Evolutionary conservation across 2,329 filamentous ascomycete genomes (phyloP).

Genomic region (Cladosporium halotolerans): DNA sequence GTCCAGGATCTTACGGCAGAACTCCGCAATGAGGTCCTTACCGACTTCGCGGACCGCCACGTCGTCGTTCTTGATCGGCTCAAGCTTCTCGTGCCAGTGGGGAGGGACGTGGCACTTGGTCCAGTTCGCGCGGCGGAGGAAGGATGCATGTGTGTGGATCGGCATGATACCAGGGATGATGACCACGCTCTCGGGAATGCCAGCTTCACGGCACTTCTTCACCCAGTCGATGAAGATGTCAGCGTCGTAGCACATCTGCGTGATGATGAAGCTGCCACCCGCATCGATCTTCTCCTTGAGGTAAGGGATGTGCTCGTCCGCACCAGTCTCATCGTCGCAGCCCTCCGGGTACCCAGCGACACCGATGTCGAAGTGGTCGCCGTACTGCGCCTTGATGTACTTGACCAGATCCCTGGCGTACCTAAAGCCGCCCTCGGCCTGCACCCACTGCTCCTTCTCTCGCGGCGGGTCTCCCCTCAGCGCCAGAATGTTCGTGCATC

Average conservation of each 20-base stretch:
- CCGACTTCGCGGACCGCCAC: constrained; percentile 85
- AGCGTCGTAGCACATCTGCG: constrained; percentile 98
- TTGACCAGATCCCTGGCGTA: constrained; percentile 88
- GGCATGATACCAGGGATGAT: constrained; percentile 88
- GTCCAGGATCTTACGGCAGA: constrained; percentile 80
- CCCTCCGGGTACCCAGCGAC: constrained; percentile 96
- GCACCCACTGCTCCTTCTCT: constrained; percentile 91
- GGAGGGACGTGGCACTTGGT: constrained; percentile 80
- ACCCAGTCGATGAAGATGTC: constrained; percentile 95
- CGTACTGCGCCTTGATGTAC: constrained; percentile 73
- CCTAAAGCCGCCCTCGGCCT: constrained; percentile 75
- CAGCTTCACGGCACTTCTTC: constrained; percentile 72
- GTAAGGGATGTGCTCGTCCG: constrained; percentile 79
- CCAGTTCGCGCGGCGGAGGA: constrained; percentile 82
- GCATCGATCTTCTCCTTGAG: constrained; percentile 96
- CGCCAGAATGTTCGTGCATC: constrained; percentile 95
- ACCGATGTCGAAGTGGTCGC: constrained; percentile 92
- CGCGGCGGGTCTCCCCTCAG: constrained; percentile 87
- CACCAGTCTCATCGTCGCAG: constrained; percentile 84
- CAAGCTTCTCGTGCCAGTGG: constrained; percentile 72
- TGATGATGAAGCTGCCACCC: constrained; percentile 88
- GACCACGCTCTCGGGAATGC: constrained; percentile 63
- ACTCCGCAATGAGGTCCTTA: constrained; percentile 75
- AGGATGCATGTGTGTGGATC: constrained; percentile 91
- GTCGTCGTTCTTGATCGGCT: constrained; percentile 96